Base-by-base conservation (phyloP, 768 basidiomycete species). In the Trametes coccinea region DNA sequence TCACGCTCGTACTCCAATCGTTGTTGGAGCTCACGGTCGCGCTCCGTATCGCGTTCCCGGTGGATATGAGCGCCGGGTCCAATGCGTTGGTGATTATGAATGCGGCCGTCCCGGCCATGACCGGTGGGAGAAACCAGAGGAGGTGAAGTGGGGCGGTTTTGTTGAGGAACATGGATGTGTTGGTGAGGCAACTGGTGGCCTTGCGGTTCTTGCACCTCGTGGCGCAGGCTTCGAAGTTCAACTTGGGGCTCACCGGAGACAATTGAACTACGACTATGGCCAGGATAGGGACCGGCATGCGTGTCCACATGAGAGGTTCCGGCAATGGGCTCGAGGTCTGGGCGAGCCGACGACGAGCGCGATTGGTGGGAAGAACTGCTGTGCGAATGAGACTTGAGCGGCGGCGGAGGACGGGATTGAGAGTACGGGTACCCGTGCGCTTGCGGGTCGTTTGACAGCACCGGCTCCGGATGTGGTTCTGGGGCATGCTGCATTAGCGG, bases 51-150 rank as follows among this genome's bases (percentile, higher is more conserved):
- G 52, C 71, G 75, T 69, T 75, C 76, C 40, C 73, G 70, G 64
- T 80, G 82, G 49, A 87, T 77, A 66, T 80, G 84, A 29, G 84
- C 78, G 3, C 79, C 86, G 43, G 87, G 86, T 6, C 86, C 87
- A 67, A 86, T 69, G 56, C 86, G 85, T 72, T 88, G 88, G 73
- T 89, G 88, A 61, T 78, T 79, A 71, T 89, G 89, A 27, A 56
- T 17, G 33, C 59, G 64, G 29, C 57, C 48, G 41, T 40, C 37
- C 17, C 55, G 54, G 13, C 58, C 59, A 29, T 58, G 57, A 55
- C 59, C 57, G 17, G 64, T 64, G 29, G 67, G 70, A n/a, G 69
- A 69, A 17, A 63, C 60, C 47, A 73, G 70, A 17, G 69, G 73
- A 8, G 73, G 76, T 17, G 79, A 78, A 11, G 78, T 11, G 2